Conservation (phyloP, 257 asterid genomes). For the Petrea volubilis region DNA sequence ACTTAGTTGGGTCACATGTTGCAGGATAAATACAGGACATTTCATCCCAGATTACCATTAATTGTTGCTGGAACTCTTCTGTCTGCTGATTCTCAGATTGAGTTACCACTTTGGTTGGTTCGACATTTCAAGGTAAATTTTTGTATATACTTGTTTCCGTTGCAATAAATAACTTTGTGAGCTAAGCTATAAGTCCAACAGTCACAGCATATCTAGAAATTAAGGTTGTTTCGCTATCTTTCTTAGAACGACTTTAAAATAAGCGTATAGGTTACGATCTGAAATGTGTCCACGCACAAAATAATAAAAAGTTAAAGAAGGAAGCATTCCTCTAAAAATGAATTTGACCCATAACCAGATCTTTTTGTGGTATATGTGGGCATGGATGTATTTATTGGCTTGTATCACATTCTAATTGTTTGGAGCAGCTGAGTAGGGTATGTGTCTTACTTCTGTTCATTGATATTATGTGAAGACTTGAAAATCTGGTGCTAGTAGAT, state of each 20-base stretch:
- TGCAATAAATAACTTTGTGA: neutral
- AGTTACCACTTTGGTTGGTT: slow-evolving; percentile 93
- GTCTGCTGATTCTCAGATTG: slow-evolving; percentile 90
- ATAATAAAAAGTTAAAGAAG: neutral
- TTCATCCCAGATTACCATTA: slow-evolving; percentile 82
- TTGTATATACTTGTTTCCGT: slow-evolving; percentile 12
- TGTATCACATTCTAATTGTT: slow-evolving; percentile 1
- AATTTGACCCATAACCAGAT: slow-evolving; percentile 8
- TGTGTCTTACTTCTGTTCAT: neutral
- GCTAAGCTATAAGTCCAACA: neutral
- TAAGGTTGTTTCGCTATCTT: neutral
- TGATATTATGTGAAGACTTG: neutral
- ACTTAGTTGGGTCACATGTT: slow-evolving; percentile 24
- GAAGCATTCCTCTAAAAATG: neutral
- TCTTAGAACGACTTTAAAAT: neutral
- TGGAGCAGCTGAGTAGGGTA: neutral
- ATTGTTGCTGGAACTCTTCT: slow-evolving; percentile 92
- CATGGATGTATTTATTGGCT: neutral
- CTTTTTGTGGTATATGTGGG: neutral
- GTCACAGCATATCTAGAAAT: slow-evolving; percentile 2
- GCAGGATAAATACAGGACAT: slow-evolving; percentile 79
- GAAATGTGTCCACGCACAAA: neutral
- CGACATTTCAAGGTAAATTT: slow-evolving; percentile 73
- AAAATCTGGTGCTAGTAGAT: neutral
- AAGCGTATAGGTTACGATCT: neutral